Evolutionary conservation across 305 asterid genomes (phyloP), one percentile per base, ranked within the genome.

Genomic region (Fraxinus sp.): DNA sequence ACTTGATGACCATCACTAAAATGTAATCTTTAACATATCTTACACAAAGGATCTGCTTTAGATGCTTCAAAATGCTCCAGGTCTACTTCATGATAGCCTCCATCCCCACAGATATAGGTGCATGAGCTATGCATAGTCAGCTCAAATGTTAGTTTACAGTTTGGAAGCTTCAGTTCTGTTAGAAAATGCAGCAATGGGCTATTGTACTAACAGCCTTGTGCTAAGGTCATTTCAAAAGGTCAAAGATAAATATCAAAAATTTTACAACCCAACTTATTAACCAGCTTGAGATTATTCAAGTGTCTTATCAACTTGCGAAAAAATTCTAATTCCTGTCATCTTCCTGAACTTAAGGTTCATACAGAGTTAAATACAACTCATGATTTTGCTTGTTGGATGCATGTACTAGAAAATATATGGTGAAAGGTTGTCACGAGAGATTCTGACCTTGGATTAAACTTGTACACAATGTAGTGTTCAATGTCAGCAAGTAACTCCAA

Each of bases 1-100:
- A 80, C 66, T 2, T 71, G 77, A 41, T 49, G 55, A 76, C 13
- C 30, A 55, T 74, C 73, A 80, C 77, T 59, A 24, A 64, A 68
- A 32, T 36, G 55, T 22, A 52, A 26, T 35, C 18, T 46, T 46
- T 46, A 68, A 84, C 44, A 55, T 71, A 77, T 55, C 99, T 91
- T 88, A 94, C 99, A 90, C 80, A 95, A 44, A 57, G 90, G 87
- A 88, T 94, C 94, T 59, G 90, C 78, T 89, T 90, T 93, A 78
- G 91, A 88, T 86, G 87, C 92, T 79, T 83, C 91, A 79, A 94
- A 64, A 68, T 90, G 95, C 86, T 93, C 87, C 36, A 86, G 85
- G 22, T 84, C 88, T 36, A 93, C 91, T 68, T 91, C 95, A 87
- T 89, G 89, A 81, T 81, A 41, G 78, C 86, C 89, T 82, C 91